Conservation (phyloP, 352 stramenopile genomes). For the Plasmopara muralis region DNA sequence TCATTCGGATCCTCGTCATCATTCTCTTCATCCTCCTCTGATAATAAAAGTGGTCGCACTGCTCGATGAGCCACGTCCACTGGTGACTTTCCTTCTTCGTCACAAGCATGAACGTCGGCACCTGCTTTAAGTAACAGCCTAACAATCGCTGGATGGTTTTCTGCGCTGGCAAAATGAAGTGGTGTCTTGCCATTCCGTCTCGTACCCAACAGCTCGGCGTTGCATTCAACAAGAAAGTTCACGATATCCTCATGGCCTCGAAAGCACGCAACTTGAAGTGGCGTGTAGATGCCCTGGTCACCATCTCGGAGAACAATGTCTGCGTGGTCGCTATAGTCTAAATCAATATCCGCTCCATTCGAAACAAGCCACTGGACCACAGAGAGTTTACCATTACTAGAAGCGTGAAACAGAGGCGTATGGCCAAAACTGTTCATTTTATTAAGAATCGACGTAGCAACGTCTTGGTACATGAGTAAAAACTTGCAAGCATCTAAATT, state of each 20-base stretch:
- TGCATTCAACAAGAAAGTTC: constrained; percentile 48
- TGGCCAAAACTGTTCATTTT: no score
- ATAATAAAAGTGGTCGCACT: constrained; percentile 8
- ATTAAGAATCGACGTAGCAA: constrained; percentile 21
- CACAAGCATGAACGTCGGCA: constrained; percentile 54
- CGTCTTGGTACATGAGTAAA: constrained; percentile 63
- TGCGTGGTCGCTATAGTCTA: no score
- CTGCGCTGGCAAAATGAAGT: constrained; percentile 57
- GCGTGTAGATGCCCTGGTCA: no score
- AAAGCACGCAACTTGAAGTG: no score
- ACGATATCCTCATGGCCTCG: no score
- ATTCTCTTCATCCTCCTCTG: no score
- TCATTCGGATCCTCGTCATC: no score
- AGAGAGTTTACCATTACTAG: no score
- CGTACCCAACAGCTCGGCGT: constrained; percentile 60
- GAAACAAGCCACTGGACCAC: no score
- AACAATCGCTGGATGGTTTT: constrained; percentile 55
- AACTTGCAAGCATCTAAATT: constrained; percentile 81
- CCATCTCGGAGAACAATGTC: no score
- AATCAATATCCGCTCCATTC: no score
- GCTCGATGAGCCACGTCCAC: constrained; percentile 51
- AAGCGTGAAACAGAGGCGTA: no score
- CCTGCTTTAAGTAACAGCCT: constrained; percentile 65
- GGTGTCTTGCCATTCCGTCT: constrained; percentile 66
- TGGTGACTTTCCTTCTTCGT: constrained; percentile 50